Conservation (phyloP, 1,284 basidiomycete genomes). For the Kwoniella shivajii region DNA sequence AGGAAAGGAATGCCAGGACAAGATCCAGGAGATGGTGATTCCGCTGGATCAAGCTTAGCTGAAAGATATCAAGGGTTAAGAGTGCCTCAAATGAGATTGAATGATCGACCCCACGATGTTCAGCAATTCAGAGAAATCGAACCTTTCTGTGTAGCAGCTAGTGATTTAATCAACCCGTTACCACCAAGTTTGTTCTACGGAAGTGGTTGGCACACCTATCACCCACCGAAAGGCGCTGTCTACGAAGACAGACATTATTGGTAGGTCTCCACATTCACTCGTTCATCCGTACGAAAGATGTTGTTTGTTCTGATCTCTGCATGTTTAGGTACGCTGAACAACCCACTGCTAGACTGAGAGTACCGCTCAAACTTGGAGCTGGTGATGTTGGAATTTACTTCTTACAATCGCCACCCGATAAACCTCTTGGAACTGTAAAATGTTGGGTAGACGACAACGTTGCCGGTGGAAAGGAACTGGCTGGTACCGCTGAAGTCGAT, state of each 20-base stretch:
- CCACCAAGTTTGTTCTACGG: constrained; percentile 86
- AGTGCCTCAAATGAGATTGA: constrained; percentile 73
- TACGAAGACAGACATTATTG: constrained; percentile 75
- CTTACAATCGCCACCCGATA: constrained; percentile 54
- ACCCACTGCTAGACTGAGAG: constrained; percentile 48
- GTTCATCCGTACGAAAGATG: neutral
- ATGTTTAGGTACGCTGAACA: constrained; percentile 33
- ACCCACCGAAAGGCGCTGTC: constrained; percentile 62
- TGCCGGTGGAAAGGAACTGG: constrained; percentile 55
- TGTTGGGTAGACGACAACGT: constrained; percentile 62
- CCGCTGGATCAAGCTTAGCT: constrained; percentile 19
- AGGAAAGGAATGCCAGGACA: constrained; percentile 48
- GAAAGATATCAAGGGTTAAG: constrained; percentile 43
- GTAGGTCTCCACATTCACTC: constrained; percentile 49
- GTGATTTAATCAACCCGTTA: constrained; percentile 91
- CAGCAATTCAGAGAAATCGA: constrained; percentile 75
- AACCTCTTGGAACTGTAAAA: constrained; percentile 55
- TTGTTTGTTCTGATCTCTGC: neutral
- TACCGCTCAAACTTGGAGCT: constrained; percentile 55
- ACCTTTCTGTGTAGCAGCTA: constrained; percentile 87
- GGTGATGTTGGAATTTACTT: constrained; percentile 60
- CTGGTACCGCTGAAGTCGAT: constrained; percentile 55
- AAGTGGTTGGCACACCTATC: constrained; percentile 79
- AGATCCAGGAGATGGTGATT: constrained; percentile 28
- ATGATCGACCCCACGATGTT: constrained; percentile 66